Conservation (phyloP, 2,329 filamentous ascomycete genomes). For the Colletotrichum viniferum region DNA sequence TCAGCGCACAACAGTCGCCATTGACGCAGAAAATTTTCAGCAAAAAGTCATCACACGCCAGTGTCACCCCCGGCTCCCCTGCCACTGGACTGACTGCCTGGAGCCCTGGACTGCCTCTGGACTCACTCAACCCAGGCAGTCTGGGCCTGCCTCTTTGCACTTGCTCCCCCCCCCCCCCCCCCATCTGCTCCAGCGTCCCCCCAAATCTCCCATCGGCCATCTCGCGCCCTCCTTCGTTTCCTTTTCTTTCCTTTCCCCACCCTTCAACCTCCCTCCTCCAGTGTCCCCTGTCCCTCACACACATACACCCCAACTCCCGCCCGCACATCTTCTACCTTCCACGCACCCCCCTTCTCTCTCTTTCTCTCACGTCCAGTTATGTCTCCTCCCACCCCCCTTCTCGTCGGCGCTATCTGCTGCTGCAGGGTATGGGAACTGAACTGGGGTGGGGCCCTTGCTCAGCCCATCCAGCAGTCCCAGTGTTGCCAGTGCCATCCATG, state of each 20-base stretch:
- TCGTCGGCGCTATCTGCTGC: slow-evolving; percentile 17
- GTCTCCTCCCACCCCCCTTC: neutral
- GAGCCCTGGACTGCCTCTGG: neutral
- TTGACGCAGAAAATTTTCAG: slow-evolving; percentile 22
- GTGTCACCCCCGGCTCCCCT: slow-evolving; percentile 4
- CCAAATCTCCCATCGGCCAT: neutral
- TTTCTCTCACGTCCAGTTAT: neutral
- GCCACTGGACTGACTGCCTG: neutral
- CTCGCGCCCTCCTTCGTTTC: neutral
- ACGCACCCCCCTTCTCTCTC: neutral
- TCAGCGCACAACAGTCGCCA: slow-evolving; percentile 6
- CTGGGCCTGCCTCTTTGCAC: neutral
- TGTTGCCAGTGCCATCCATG: slow-evolving; percentile 15
- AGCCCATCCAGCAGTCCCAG: slow-evolving; percentile 13
- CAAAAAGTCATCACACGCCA: slow-evolving; percentile 8
- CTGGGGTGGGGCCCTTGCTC: slow-evolving; percentile 14
- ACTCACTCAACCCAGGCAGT: neutral
- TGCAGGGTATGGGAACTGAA: slow-evolving; percentile 19
- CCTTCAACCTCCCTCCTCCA: neutral
- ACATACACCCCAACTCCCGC: neutral
- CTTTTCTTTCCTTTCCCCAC: neutral
- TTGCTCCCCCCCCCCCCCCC: neutral
- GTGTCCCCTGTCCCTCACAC: neutral
- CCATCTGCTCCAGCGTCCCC: neutral
- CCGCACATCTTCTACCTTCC: neutral